Evolutionary conservation across 371 early-diverging fungal species (phyloP).

Genomic region (Mucor piriformis): DNA sequence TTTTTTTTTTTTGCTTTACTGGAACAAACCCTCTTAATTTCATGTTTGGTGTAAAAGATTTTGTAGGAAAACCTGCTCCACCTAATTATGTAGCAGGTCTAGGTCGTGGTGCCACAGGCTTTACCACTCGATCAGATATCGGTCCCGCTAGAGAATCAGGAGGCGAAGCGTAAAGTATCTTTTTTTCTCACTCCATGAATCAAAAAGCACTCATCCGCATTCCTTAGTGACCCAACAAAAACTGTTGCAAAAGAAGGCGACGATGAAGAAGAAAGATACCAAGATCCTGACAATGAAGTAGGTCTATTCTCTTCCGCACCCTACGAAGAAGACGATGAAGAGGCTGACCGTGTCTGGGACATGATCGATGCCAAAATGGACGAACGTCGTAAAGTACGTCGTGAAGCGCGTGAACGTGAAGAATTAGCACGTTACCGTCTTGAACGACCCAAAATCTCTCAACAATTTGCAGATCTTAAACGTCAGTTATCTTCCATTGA

Average conservation of each 20-base stretch:
- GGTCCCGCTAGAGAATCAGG: conserved; percentile 91
- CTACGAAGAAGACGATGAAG: conserved; percentile 96
- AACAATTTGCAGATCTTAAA: conserved; percentile 92
- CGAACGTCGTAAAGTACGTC: conserved; percentile 78
- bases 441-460: conserved; percentile 75
- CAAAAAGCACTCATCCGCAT: too few relatives aligned
- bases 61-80: conserved; percentile 84
- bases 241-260: conserved; percentile 54
- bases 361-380: conserved; percentile 90
- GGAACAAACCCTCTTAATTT: too few relatives aligned
- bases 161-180: conserved; percentile 47
- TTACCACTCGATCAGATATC: conserved; percentile 97
- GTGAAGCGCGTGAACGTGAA: conserved; percentile 68
- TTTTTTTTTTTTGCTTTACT: not conserved
- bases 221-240: conserved; percentile 49
- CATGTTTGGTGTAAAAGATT: conserved; percentile 84
- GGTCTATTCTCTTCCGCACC: conserved; percentile 87
- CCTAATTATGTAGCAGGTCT: conserved; percentile 96
- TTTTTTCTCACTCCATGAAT: too few relatives aligned
- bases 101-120: conserved; percentile 95
- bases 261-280: conserved; percentile 76
- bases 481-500: conserved; percentile 77
- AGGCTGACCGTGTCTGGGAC: conserved; percentile 94
- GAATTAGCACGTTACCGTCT: conserved; percentile 57
- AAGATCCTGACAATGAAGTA: conserved; percentile 94